These are phyloP conservation scores for Mollisia scopiformis DNA, from an alignment of 2,329 filamentous ascomycete genomes.

Conservation along the genomic window DNA sequence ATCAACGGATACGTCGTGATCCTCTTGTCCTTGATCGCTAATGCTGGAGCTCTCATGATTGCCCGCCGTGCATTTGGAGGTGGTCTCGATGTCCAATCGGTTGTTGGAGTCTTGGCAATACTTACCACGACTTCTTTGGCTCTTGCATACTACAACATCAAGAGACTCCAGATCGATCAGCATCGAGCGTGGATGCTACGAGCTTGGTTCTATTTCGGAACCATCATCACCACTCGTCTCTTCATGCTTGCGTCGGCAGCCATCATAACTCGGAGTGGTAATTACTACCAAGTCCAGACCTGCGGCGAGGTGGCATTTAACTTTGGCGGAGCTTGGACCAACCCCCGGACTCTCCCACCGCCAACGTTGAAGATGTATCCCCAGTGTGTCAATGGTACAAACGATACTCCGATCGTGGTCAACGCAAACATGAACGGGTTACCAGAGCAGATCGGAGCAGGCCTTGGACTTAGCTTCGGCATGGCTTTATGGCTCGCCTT, in stretches of 20 bases:
- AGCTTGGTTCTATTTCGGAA: conserved; percentile 53
- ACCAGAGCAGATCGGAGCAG: conserved; percentile 42
- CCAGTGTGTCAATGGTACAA: conserved; percentile 43
- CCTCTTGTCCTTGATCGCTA: conserved; percentile 48
- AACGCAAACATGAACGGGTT: conserved; percentile 31
- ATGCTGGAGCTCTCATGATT: conserved; percentile 57
- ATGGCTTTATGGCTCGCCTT: conserved; percentile 56
- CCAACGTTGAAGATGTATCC: conserved; percentile 42
- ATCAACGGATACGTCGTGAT: conserved; percentile 61
- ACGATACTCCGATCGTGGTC: conserved; percentile 35
- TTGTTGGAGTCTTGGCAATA: conserved; percentile 47
- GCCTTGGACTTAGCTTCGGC: conserved; percentile 52
- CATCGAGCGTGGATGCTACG: conserved; percentile 68
- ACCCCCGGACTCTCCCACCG: background rate
- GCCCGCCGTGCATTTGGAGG: conserved; percentile 56
- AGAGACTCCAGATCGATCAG: conserved; percentile 62
- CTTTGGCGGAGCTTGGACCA: conserved; percentile 14
- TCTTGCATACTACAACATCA: conserved; percentile 59
- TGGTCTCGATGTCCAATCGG: conserved; percentile 50
- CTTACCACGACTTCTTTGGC: conserved; percentile 46
- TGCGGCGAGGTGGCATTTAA: conserved; percentile 54
- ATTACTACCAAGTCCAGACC: conserved; percentile 40
- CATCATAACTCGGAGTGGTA: conserved; percentile 41
- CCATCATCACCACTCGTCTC: conserved; percentile 55
- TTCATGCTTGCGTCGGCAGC: conserved; percentile 47